Percentiles rank a stretch among this genome's conserved stretches.
These are phyloP conservation scores for Pseudocercospora vitis DNA, from an alignment of 2,329 filamentous ascomycete genomes.

Conservation along the genomic window DNA sequence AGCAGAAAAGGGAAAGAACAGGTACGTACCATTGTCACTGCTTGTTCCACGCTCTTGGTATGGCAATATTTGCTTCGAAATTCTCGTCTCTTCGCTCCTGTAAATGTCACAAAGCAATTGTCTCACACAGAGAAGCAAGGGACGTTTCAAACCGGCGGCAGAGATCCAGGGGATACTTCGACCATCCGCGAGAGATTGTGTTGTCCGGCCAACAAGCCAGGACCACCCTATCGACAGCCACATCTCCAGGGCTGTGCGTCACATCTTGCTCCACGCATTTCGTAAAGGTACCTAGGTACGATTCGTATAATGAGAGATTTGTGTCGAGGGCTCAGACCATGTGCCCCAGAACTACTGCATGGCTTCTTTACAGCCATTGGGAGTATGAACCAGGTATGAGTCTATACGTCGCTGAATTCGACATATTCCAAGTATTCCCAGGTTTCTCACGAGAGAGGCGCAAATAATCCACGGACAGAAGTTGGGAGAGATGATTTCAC, in stretches of 20 bases:
- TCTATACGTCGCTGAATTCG: too few relatives aligned
- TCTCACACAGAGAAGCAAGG: neutral
- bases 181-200: neutral
- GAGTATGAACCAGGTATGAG: too few relatives aligned
- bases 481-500: too few relatives aligned
- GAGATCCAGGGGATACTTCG: neutral
- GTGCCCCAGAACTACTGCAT: too few relatives aligned
- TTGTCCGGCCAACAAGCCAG: neutral
- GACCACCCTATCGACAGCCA: neutral
- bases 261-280: neutral
- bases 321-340: too few relatives aligned
- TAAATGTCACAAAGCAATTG: slow-evolving; percentile 6
- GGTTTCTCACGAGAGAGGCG: too few relatives aligned
- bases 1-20: slow-evolving; percentile 10
- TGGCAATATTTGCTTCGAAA: neutral
- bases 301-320: too few relatives aligned
- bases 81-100: neutral
- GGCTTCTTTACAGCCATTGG: too few relatives aligned
- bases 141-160: neutral
- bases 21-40: slow-evolving; percentile 8
- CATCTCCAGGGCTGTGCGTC: neutral
- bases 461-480: too few relatives aligned
- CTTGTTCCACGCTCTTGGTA: neutral
- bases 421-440: too few relatives aligned
- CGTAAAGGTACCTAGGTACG: too few relatives aligned